Percentiles rank a stretch among this genome's conserved stretches.
Conservation (phyloP, 352 stramenopile species). For the Hyaloperonospora brassicae region DNA sequence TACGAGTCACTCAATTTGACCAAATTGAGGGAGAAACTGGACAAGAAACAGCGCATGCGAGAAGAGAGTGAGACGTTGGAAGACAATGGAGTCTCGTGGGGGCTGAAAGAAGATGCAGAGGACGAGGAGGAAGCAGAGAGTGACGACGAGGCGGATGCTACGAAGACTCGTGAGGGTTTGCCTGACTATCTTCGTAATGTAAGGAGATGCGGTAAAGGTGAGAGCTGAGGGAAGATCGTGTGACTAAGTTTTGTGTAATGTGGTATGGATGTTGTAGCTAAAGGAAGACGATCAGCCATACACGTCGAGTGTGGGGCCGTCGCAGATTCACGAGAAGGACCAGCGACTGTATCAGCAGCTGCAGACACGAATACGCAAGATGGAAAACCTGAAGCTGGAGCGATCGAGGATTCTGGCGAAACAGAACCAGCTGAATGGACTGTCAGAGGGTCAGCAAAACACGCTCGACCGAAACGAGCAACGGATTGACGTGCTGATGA, state of each 20-base stretch:
- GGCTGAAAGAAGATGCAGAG: slow-evolving; percentile 77
- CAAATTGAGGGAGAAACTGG: slow-evolving; percentile 29
- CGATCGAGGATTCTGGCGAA: slow-evolving; percentile 63
- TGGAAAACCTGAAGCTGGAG: slow-evolving; percentile 72
- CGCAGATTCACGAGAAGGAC: slow-evolving; percentile 58
- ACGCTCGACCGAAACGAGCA: slow-evolving; percentile 55
- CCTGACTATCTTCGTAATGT: slow-evolving; percentile 71
- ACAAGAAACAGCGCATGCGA: slow-evolving; percentile 12
- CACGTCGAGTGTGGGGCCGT: slow-evolving; percentile 39
- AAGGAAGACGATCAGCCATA: slow-evolving; percentile 47
- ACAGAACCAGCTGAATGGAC: slow-evolving; percentile 47
- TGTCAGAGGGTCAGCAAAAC: slow-evolving; percentile 57
- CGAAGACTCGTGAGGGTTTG: slow-evolving; percentile 27
- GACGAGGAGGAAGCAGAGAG: slow-evolving; percentile 28
- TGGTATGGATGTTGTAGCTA: slow-evolving; percentile 22
- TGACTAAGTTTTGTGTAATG: slow-evolving; percentile 3
- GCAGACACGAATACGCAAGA: slow-evolving; percentile 71
- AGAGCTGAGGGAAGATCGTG: neutral
- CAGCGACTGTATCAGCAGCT: slow-evolving; percentile 72
- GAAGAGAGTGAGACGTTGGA: slow-evolving; percentile 23
- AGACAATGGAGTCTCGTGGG: slow-evolving; percentile 52
- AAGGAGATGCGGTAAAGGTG: slow-evolving; percentile 7
- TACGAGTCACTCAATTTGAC: slow-evolving; percentile 57
- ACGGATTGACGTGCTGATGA: slow-evolving; percentile 44
- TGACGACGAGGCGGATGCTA: slow-evolving; percentile 18